Evolutionary conservation across 75 land plant genomes (phyloP).

Genomic region (Pinus taeda): DNA sequence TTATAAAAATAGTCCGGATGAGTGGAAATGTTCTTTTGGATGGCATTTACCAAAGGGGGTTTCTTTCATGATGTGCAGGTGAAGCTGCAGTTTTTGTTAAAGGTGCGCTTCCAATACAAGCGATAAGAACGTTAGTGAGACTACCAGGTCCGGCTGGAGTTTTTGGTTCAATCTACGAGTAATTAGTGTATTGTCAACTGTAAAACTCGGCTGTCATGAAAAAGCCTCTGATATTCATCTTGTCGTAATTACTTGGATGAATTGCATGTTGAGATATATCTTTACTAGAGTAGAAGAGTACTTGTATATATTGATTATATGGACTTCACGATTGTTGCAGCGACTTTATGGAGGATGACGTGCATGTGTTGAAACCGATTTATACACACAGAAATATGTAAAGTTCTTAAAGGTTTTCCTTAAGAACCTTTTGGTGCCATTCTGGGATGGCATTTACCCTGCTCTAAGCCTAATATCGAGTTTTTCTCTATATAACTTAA

Average conservation of each 20-base stretch:
- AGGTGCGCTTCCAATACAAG: constrained; percentile 91
- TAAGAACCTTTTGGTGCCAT: too few relatives aligned
- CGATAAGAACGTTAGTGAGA: constrained; percentile 14
- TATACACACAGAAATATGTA: background rate
- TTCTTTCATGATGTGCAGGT: constrained; percentile 42
- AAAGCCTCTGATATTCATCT: background rate
- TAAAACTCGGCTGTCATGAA: background rate
- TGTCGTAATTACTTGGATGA: too few relatives aligned
- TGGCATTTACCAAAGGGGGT: background rate
- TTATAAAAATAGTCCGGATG: background rate
- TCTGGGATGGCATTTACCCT: too few relatives aligned
- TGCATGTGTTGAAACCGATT: background rate
- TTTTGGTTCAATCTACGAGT: background rate
- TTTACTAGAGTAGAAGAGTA: too few relatives aligned
- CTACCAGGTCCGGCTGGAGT: too few relatives aligned
- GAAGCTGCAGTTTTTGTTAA: constrained; percentile 84
- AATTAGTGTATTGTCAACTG: background rate
- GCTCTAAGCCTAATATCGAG: too few relatives aligned
- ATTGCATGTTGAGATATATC: too few relatives aligned
- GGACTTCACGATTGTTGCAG: background rate
- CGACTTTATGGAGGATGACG: background rate
- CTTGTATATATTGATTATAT: background rate
- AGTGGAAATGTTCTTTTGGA: background rate
- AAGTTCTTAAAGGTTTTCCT: too few relatives aligned
- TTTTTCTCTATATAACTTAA: too few relatives aligned